A percentile compares a stretch with the other conserved stretches of the same genome.
Conservation (phyloP, 441 rosid species). For the Populus hybrid region DNA sequence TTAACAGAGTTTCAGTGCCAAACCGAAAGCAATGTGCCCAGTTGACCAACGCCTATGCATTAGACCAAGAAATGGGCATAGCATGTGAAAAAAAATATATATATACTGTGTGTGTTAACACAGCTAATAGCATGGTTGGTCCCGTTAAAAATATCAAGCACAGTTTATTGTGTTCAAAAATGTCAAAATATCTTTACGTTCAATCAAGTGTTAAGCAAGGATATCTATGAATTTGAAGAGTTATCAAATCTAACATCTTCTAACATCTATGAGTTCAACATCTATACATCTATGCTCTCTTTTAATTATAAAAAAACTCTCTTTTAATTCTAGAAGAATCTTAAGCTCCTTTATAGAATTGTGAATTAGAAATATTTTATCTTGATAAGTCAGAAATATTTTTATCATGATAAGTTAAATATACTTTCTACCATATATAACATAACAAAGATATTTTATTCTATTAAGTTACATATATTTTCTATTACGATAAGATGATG, state of each 20-base stretch:
- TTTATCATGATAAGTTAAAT: no score
- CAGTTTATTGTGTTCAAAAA: no score
- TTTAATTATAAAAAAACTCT: no score
- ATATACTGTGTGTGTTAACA: no score
- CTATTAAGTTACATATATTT: accelerated
- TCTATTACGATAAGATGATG: accelerated
- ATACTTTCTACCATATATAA: accelerated
- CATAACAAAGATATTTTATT: no score
- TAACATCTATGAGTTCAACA: accelerated
- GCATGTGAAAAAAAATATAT: background rate
- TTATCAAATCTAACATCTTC: accelerated
- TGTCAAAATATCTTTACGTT: no score
- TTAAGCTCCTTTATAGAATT: accelerated
- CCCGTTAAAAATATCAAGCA: no score
- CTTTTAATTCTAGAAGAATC: accelerated
- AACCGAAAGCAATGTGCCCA: background rate
- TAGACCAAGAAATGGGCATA: background rate
- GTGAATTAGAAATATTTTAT: no score
- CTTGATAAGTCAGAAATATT: accelerated
- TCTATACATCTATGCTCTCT: accelerated
- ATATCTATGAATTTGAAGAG: accelerated
- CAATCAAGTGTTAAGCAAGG: accelerated
- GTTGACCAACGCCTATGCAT: background rate
- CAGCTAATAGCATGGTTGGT: no score
- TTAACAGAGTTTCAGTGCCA: background rate